Base-by-base conservation (phyloP, 495 filamentous ascomycete genomes). In the Penicillium steckii region DNA sequence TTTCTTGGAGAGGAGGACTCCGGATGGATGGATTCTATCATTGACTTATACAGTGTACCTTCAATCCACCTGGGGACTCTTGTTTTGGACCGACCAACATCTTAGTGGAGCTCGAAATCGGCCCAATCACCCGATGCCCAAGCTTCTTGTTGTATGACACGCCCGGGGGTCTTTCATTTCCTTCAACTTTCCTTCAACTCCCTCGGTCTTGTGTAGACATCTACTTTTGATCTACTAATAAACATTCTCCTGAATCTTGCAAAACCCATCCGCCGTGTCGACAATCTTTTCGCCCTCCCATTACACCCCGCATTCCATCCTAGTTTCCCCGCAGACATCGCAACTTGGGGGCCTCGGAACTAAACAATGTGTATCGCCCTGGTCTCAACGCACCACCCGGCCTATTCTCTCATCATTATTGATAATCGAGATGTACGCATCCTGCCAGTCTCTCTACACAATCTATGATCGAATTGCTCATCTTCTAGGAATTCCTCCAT, bases 321-420 rank as follows among this genome's bases (percentile, higher is more conserved):
- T 37, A 3, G 26, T 44, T 47, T 27, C 44, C 27, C 24, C 22
- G 38, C 38, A 41, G 38, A 9, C 21, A 41, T 22, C 19, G 38
- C 21, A 21, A 6, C 29, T 44, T n/a, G 7, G 21, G 15, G n/a
- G 15, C 45, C 42, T 58, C 49, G 46, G 48, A 29, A 52, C 25
- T 38, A 27, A n/a, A 55, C 32, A 23, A 98, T 97, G 94, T 98
- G 95, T 68, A 97, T 98, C 69, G 87, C 87, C 40, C 76, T 97
- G 24, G 66, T 95, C 40, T 91, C 95, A 30, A 97, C 92, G 3
- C 82, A 88, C 26, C 94, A 99, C 67, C 95, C 95, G 8, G 72
- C 82, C 45, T 99, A 97, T 71, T 82, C 91, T 10, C 76, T 97
- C 44, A 91, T 99, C 60, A 76, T 95, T 44, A 77, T 97, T 66